Evolutionary conservation across 345 rosid genomes (phyloP), one percentile per base, ranked within the genome.

Genomic region (Eucalyptus guilfoylei): DNA sequence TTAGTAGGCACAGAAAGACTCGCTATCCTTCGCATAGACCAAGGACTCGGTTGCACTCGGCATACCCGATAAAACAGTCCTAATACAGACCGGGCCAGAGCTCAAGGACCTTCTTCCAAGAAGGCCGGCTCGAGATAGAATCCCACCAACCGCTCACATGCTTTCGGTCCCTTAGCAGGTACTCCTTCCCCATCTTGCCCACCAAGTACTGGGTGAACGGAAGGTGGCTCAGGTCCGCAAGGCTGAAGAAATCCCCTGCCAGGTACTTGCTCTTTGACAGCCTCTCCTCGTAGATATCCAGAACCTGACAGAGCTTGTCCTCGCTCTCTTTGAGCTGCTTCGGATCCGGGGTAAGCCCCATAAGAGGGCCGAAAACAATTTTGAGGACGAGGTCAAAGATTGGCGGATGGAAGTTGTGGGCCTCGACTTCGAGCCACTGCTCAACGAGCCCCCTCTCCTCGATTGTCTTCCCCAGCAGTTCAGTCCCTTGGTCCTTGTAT

Each of bases 351-450:
- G 94, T 87, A 54, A 94, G 87, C 3, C 97, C 97, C 64, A 92
- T 16, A 7, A 80, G 54, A 4, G 97, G n/a, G 3, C 93, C 88
- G 26, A 94, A 94, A 88, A 94, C 30, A 15, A 94, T 81, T 80
- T 95, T 94, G 4, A 94, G 2, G 3, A 95, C 90, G 7, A 95
- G 37, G 86, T 89, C 88, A 76, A 87, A 88, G 50, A 95, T 85
- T 5, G 92, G 94, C 17, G 96, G 98, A 89, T 95, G 90, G 92
- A 28, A 95, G 87, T 88, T 91, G 3, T 93, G 92, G 9, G 96
- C 96, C 87, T 95, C 97, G 1, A 95, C 95, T 19, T 96, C 96
- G 0, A 96, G 92, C 97, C 97, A 96, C 52, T 95, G 96, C 50
- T 95, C 98, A 11, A 96, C 96, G 8, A 91, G 91, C 3, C 95